Percentiles rank a stretch among this genome's conserved stretches.
These are phyloP conservation scores for Micractinium sp. DNA, from an alignment of 139 green algal genomes.

Conservation along the genomic window DNA sequence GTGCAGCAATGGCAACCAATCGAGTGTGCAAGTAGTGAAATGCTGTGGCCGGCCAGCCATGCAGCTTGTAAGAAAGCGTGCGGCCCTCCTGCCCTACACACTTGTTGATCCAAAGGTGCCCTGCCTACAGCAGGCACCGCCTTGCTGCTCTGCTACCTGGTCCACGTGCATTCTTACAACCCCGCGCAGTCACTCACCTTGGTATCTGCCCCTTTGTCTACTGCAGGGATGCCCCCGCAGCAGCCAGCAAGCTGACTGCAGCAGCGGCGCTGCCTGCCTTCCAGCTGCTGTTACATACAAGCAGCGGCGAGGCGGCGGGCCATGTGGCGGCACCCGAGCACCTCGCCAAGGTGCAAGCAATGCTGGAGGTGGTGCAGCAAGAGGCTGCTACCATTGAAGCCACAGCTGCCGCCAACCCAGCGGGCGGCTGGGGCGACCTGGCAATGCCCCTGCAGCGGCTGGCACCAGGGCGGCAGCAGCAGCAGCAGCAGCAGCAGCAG, in stretches of 20 bases:
- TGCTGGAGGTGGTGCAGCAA: not conserved
- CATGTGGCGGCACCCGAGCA: not conserved
- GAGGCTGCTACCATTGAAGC: slow-evolving; percentile 13
- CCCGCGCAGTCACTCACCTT: not conserved
- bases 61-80: too few species aligned
- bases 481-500: not conserved
- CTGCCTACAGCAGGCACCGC: too few species aligned
- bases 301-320: too few species aligned
- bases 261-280: not conserved
- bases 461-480: not conserved
- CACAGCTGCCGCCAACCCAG: not conserved
- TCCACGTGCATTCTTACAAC: too few species aligned
- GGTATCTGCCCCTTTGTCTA: not conserved
- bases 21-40: too few species aligned
- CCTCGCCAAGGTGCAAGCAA: not conserved
- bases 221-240: not conserved
- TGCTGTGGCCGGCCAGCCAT: too few species aligned
- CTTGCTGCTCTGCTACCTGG: too few species aligned
- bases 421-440: slow-evolving; percentile 10
- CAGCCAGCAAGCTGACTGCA: not conserved
- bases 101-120: too few species aligned
- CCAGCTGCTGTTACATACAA: not conserved
- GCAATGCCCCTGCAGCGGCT: not conserved
- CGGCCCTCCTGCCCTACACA: too few species aligned
- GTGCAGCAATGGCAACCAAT: too few species aligned